Base-by-base conservation (phyloP, 768 basidiomycete genomes). In the Dacryopinax spathularia region DNA sequence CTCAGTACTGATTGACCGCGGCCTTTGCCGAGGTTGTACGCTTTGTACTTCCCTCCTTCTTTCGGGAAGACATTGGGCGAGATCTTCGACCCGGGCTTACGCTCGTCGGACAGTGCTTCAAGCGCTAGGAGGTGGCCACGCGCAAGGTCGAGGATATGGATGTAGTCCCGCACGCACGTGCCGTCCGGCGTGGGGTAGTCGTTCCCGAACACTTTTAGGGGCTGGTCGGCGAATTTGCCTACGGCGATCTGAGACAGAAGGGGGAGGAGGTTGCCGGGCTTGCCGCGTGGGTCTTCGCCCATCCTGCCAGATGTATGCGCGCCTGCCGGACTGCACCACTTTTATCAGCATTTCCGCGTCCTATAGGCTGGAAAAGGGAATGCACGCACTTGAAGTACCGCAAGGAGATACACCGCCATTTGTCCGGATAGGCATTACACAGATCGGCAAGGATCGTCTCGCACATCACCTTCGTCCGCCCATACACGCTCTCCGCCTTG, bases 141-240 rank as follows among this genome's bases (percentile, higher is more conserved):
- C n/a, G 96, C 91, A 56, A 99, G 81, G 74, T 99, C 96, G 72
- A 97, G 83, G 65, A 99, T 83, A 70, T 93, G 91, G 13, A 93
- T 78, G 73, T 93, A 93, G 75, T 98, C 94, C 41, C 94, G 87
- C n/a, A 98, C 91, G 70, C 95, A 99, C 7, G 95, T 97, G 9
- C 95, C 95, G 71, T 98, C 95, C 88, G 82, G 84, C 0, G 96
- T 99, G 22, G 94, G 92, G 74, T 96, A 99, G 75, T 99, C 92
- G 72, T 95, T 89, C 33, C 96, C 95, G 71, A 98, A 99, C 3
- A 99, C 89, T 71, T 89, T 87, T 64, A 79, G 66, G 27, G 68
- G 66, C 35, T 10, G 15, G 44, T 87, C 85, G 64, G 84, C 81
- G 67, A 91, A 82, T 60, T 92, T 85, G 33, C 95, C 96, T 63